Conservation (phyloP, 371 early-diverging fungal species). For the Rhizopus sp. region DNA sequence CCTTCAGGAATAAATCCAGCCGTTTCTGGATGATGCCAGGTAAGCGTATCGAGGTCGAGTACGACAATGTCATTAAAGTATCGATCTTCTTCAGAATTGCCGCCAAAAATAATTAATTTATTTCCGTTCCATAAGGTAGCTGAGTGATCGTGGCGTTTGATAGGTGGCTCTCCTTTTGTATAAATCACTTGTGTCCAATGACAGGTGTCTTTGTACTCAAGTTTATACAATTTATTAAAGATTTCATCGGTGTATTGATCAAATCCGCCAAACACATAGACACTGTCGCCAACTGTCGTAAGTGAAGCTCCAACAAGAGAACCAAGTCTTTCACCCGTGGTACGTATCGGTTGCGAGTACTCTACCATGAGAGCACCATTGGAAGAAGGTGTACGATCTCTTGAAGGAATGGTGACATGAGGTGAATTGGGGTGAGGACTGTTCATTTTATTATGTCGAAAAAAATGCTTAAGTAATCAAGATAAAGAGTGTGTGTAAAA, state of each 20-base stretch:
- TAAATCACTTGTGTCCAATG: slow-evolving; percentile 63
- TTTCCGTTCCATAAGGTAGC: slow-evolving; percentile 62
- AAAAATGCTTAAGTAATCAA: too few relatives aligned
- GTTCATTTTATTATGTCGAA: slow-evolving; percentile 2
- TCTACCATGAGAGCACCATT: slow-evolving; percentile 21
- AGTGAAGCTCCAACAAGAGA: slow-evolving; percentile 67
- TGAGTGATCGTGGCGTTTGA: slow-evolving; percentile 69
- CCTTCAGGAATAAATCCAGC: slow-evolving; percentile 55
- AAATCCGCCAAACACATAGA: slow-evolving; percentile 73
- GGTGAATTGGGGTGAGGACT: slow-evolving; percentile 23
- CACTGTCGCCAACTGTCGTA: slow-evolving; percentile 44
- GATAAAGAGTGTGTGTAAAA: too few relatives aligned
- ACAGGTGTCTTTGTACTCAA: slow-evolving; percentile 42
- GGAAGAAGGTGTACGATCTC: slow-evolving; percentile 28
- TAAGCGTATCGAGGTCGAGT: slow-evolving; percentile 58
- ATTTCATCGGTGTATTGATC: slow-evolving; percentile 72
- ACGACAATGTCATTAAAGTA: slow-evolving; percentile 66
- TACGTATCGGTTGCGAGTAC: slow-evolving; percentile 36
- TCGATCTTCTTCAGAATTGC: slow-evolving; percentile 60
- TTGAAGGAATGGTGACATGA: slow-evolving; percentile 11
- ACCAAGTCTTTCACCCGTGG: slow-evolving; percentile 54
- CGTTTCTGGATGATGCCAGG: slow-evolving; percentile 66
- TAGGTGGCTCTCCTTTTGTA: slow-evolving; percentile 62
- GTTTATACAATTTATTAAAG: slow-evolving; percentile 62
- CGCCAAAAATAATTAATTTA: slow-evolving; percentile 75